Evolutionary conservation across 176 grass and related monocot genomes (phyloP), one percentile per base, ranked within the genome.

Genomic region (Paspalum vaginatum): DNA sequence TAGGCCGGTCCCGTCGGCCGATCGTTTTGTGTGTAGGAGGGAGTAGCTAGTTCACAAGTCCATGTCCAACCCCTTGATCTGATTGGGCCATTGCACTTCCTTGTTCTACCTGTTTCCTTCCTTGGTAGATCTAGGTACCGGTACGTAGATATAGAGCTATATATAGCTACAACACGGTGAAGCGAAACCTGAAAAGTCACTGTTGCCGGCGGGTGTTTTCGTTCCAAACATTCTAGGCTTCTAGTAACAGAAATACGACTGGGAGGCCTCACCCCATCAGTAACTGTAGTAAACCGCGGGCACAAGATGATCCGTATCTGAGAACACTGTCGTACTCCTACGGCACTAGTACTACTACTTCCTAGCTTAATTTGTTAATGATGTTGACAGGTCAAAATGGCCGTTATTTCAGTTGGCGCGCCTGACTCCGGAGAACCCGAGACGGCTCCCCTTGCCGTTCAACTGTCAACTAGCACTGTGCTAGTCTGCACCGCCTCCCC

Each of bases 391-490:
- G 76, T 78, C 76, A 53, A 22, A 52, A 25, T 48, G 47, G 61
- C 61, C 61, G 76, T 66, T 79, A 79, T 79, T 53, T 41, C 61
- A 65, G 76, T 79, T 79, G 76, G 11, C 7, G 76, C 4, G 6
- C 43, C n/a, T 17, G 24, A 9, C 45, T 61, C 17, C 25, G 56
- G 26, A 5, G 5, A 43, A 43, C 53, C 72, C 72, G 52, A 57
- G 37, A 75, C 32, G 70, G 49, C 6, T 55, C 16, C 42, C 74
- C 67, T 49, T 49, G 5, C 10, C 1, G 59, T 59, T 65, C 75
- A 65, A 60, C 2, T 32, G 32, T 32, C 32, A 32, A 32, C 32
- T 32, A 32, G 32, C 32, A 32, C 32, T 32, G 32, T 32, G 32
- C 56, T 9, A 24, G 39, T 6, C 76, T 2, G 11, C 61, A 27